Evolutionary conservation across 768 basidiomycete genomes (phyloP).

Genomic region (Paxillus rubicundulus): DNA sequence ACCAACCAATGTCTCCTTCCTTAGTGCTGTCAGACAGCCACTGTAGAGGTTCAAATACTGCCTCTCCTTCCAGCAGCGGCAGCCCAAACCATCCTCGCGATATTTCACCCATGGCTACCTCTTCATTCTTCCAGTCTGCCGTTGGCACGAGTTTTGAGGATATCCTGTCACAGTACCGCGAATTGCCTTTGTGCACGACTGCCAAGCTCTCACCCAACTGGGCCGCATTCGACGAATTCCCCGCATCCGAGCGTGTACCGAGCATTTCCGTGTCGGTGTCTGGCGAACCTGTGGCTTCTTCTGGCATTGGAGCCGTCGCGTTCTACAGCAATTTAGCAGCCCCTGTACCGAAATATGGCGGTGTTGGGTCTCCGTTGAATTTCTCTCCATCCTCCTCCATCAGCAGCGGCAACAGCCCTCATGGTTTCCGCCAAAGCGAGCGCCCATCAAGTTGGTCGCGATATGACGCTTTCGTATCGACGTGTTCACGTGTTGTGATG

Average conservation of each 20-base stretch:
- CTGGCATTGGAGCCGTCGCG: background rate
- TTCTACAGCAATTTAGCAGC: constrained; percentile 4
- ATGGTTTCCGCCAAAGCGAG: constrained; percentile 8
- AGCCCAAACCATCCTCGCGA: constrained; percentile 1
- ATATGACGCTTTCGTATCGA: constrained; percentile 44
- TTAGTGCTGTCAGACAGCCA: constrained; percentile 10
- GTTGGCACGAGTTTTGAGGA: constrained; percentile 1
- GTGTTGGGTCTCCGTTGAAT: constrained; percentile 31
- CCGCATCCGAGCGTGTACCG: constrained; percentile 5
- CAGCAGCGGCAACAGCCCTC: constrained; percentile 7
- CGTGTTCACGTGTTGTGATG: constrained; percentile 53
- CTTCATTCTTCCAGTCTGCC: constrained; percentile 3
- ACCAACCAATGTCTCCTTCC: constrained; percentile 35
- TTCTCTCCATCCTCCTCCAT: constrained; percentile 25
- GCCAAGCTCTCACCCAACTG: background rate
- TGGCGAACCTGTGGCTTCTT: constrained; percentile 2
- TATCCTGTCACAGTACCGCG: constrained; percentile 4
- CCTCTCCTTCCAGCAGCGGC: background rate
- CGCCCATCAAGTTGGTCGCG: constrained; percentile 13
- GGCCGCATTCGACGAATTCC: constrained; percentile 1
- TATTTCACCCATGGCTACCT: constrained; percentile 16
- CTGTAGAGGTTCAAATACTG: constrained; percentile 28
- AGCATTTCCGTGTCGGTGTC: constrained; percentile 1
- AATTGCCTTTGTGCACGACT: constrained; percentile 1
- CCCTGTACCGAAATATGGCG: background rate